Evolutionary conservation across 1,284 basidiomycete species (phyloP).

Genomic region (Cystobasidiaceae sp.): DNA sequence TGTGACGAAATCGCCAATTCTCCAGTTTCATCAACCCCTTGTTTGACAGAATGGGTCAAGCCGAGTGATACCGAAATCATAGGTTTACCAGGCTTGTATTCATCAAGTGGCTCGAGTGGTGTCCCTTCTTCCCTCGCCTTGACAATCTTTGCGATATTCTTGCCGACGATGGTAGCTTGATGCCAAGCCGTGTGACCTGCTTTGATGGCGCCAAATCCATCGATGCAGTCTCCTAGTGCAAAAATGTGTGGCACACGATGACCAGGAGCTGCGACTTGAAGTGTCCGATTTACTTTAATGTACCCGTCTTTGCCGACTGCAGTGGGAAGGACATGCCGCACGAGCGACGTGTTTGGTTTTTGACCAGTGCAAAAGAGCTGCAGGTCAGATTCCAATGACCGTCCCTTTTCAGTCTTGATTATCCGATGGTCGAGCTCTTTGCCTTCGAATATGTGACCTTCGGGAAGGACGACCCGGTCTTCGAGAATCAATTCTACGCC

Average conservation of each 20-base stretch:
- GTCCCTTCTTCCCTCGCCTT: conserved; percentile 11
- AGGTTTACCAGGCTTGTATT: conserved; percentile 56
- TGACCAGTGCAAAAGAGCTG: conserved; percentile 72
- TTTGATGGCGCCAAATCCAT: conserved; percentile 63
- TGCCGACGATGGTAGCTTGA: conserved; percentile 44
- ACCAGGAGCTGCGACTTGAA: conserved; percentile 35
- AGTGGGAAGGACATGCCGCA: conserved; percentile 53
- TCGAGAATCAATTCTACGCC: conserved; percentile 49
- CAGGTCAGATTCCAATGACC: conserved; percentile 21
- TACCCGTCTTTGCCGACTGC: conserved; percentile 54
- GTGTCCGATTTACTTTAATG: conserved; percentile 44
- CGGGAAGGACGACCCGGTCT: conserved; percentile 48
- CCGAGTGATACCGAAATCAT: conserved; percentile 68
- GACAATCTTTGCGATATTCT: conserved; percentile 44
- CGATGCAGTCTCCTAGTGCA: conserved; percentile 60
- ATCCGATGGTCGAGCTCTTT: conserved; percentile 28
- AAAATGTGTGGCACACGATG: conserved; percentile 53
- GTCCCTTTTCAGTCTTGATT: conserved; percentile 18
- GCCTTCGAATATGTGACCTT: conserved; percentile 32
- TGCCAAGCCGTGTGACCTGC: conserved; percentile 58
- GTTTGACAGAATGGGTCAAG: conserved; percentile 16
- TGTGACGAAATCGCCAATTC: conserved; percentile 30
- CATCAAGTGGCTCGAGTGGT: conserved; percentile 49
- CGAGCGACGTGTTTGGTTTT: conserved; percentile 60
- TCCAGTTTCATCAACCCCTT: conserved; percentile 1